Evolutionary conservation across 2,329 filamentous ascomycete genomes (phyloP), one percentile per base, ranked within the genome.

Genomic region (Helotiales sp.): DNA sequence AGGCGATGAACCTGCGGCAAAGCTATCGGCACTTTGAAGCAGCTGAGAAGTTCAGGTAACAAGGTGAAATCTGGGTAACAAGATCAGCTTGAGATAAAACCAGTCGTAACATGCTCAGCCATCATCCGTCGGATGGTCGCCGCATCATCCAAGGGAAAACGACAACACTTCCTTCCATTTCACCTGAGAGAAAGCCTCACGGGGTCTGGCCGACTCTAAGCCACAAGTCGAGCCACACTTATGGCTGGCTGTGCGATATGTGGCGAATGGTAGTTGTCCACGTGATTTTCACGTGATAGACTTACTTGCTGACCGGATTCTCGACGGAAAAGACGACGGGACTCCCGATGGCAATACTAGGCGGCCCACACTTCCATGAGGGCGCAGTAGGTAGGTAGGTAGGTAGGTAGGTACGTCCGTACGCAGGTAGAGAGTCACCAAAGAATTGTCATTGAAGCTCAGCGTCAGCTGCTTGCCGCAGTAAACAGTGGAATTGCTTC

Each of bases 31-130:
- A 55, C 26, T 55, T n/a, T 20, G 52, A 55, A 34, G 52, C 28
- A 57, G 54, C 32, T 57, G 54, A 57, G 54, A 40, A n/a, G 24
- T 37, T 37, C 52, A 55, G 52, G 52, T 55, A 34, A 10, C 30
- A 57, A 57, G 54, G 54, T 37, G 15, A 32, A 57, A 24, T 37
- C 15, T 26, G 32, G 20, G n/a, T 2, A 24, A 37, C 10, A 40
- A 24, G n/a, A 13, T 20, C 20, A 57, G 32, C 54, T 57, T 6
- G 10, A 34, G 54, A 17, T 37, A 32, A 37, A 37, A 37, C 20
- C 30, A 40, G 32, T 34, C 50, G 50, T 57, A 57, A 40, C 32
- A 24, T 45, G 40, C 57, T 43, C 57, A 60, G 57, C 57, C 57
- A 60, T 22, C 17, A 30, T 60, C 24, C 17, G 20, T 60, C 24